phyloP scores from a whole-genome alignment of 768 basidiomycete genomes.

The Russula brevipes region DNA sequence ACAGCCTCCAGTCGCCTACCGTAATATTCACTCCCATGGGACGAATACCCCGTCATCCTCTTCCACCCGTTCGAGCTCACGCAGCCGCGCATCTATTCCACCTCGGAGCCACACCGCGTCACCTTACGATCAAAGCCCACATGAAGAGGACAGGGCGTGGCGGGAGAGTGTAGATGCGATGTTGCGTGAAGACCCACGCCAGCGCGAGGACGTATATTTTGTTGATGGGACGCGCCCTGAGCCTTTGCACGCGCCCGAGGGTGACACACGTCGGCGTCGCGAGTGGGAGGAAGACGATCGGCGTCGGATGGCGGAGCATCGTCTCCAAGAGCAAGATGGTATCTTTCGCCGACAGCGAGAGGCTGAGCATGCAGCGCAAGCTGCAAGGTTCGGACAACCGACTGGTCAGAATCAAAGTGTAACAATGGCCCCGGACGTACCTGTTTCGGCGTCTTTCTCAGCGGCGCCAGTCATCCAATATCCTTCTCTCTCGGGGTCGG shows the following conservation, averaged over 20 bases:
- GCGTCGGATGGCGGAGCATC: slow-evolving; percentile 38
- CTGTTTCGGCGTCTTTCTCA: slow-evolving; percentile 2
- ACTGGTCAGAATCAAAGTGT: slow-evolving; percentile 35
- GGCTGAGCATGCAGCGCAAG: slow-evolving; percentile 31
- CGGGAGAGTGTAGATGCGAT: slow-evolving; percentile 37
- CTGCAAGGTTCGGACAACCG: slow-evolving; percentile 27
- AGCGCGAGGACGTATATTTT: slow-evolving; percentile 6
- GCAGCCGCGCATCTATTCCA: slow-evolving; percentile 17
- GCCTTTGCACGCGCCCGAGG: slow-evolving; percentile 19
- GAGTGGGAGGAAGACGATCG: slow-evolving; percentile 30
- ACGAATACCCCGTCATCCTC: slow-evolving; percentile 15
- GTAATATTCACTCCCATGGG: slow-evolving; percentile 1
- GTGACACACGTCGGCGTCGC: slow-evolving; percentile 26
- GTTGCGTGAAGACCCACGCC: slow-evolving; percentile 18
- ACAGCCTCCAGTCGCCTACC: not conserved
- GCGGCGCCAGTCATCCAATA: not conserved
- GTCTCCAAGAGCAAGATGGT: slow-evolving; percentile 51
- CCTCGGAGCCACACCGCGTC: slow-evolving; percentile 20
- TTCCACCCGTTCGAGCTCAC: slow-evolving; percentile 25
- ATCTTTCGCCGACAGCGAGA: slow-evolving; percentile 57
- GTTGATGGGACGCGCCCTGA: not conserved
- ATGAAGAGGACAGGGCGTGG: slow-evolving; percentile 36
- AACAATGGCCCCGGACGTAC: slow-evolving; percentile 29
- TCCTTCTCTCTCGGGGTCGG: not conserved
- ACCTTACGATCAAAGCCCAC: slow-evolving; percentile 26